Evolutionary conservation across 768 basidiomycete genomes (phyloP), one percentile per base, ranked within the genome.

Genomic region (Boletus eberwhitei): DNA sequence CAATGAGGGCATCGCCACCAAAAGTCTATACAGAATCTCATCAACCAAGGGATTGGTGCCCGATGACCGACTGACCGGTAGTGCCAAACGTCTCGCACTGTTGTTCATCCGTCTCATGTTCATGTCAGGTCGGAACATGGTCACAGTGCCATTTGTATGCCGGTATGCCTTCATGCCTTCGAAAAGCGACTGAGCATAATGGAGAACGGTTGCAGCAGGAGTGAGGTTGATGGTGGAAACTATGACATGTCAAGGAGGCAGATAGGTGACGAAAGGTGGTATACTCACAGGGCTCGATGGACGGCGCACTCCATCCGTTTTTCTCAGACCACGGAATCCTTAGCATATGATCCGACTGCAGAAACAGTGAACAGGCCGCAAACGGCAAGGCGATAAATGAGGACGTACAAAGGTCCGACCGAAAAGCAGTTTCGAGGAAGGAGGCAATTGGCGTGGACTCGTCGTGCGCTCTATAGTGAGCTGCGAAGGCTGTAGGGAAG

Each of bases 131-230:
- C 95, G 78, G 80, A 98, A 98, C 60, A 98, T 73, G 17, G 87
- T 83, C 21, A 94, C 83, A 26, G 80, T 84, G 35, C 87, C 93
- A 45, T 81, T 73, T 36, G 81, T 71, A 59, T 86, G 83, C 45
- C 86, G 79, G 74, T 96, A 98, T 1, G 95, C 95, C 70, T 98
- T 98, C 83, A 97, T 84, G 17, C 95, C 92, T 70, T 98, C 95
- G 66, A 98, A 96, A 43, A 87, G 77, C 43, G 87, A 82, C 62
- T 93, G 92, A 0, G 93, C 93, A 73, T 98, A 98, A 70, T 98
- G 95, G 54, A 98, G 77, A 19, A 94, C 94, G 55, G 90, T 83
- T 68, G 75, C 80, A 63, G 68, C 55, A 7, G 71, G 70, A 26
- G 54, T 45, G 43, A 71, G 59, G 43, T 49, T 62, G 21, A 71